phyloP scores from a whole-genome alignment of 2,329 filamentous ascomycete genomes.

The Gnomoniopsis sp. region DNA sequence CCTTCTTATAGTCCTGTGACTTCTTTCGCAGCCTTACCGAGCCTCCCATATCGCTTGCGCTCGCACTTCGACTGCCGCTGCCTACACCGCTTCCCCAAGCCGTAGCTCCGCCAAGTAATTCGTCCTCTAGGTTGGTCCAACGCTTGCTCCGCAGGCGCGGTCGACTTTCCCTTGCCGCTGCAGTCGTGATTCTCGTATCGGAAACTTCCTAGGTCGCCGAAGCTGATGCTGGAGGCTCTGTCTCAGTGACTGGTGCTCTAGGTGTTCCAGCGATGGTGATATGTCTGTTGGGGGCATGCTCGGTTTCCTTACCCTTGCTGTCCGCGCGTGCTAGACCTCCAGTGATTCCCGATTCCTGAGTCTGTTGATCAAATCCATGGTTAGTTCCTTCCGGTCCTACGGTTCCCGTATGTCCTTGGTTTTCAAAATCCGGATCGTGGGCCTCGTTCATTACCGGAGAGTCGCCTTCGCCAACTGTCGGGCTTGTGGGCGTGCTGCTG shows the following conservation, averaged over 20 bases:
- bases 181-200: constrained; percentile 3
- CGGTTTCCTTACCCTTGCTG: constrained; percentile 14
- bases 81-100: constrained; percentile 5
- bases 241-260: constrained; percentile 14
- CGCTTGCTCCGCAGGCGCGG: background rate
- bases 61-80: background rate
- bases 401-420: constrained; percentile 11
- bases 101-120: constrained; percentile 9
- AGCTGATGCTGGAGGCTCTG: constrained; percentile 7
- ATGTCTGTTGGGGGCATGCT: background rate
- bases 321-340: constrained; percentile 28
- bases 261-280: constrained; percentile 8
- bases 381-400: constrained; percentile 20
- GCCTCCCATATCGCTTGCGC: background rate
- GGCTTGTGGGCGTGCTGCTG: constrained; percentile 30
- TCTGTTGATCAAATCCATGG: constrained; percentile 7
- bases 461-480: constrained; percentile 25
- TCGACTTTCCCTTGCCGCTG: background rate
- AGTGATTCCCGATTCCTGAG: constrained; percentile 38
- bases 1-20: background rate
- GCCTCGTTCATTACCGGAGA: constrained; percentile 29
- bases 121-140: constrained; percentile 5
- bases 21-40: background rate
- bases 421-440: constrained; percentile 26
- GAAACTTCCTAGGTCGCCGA: constrained; percentile 13